Percentiles rank a stretch among this genome's conserved stretches.
Evolutionary conservation across 2,329 filamentous ascomycete genomes (phyloP).

Genomic region (Cytospora piceicola): DNA sequence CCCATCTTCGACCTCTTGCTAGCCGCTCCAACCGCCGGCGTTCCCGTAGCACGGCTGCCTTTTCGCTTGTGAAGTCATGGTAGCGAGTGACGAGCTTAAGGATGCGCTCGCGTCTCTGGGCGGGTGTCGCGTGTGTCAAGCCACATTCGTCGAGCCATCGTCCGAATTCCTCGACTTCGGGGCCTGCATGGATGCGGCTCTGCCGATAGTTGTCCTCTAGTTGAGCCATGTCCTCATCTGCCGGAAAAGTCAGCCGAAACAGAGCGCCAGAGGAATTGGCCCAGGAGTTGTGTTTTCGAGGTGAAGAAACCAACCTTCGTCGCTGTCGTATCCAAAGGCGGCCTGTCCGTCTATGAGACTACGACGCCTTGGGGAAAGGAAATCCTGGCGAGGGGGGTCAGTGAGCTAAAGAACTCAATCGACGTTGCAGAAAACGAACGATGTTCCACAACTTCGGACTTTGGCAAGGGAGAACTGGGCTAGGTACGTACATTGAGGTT

Average conservation of each 20-base stretch:
- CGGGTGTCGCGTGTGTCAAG: slow-evolving; percentile 52
- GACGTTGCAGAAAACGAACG: neutral
- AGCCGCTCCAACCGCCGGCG: slow-evolving; percentile 44
- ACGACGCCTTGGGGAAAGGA: slow-evolving; percentile 27
- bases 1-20: slow-evolving; percentile 38
- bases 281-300: slow-evolving; percentile 1
- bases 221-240: slow-evolving; percentile 37
- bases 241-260: slow-evolving; percentile 7
- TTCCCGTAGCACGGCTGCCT: slow-evolving; percentile 48
- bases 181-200: slow-evolving; percentile 63
- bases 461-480: slow-evolving; percentile 19
- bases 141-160: slow-evolving; percentile 77
- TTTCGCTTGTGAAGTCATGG: slow-evolving; percentile 57
- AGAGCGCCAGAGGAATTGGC: neutral
- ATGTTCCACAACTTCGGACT: slow-evolving; percentile 18
- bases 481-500: slow-evolving; percentile 27
- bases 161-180: slow-evolving; percentile 86
- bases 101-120: slow-evolving; percentile 67
- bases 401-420: slow-evolving; percentile 18
- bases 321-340: slow-evolving; percentile 27
- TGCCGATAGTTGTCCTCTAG: slow-evolving; percentile 40
- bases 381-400: slow-evolving; percentile 20
- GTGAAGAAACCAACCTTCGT: slow-evolving; percentile 28
- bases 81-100: slow-evolving; percentile 70
- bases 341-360: slow-evolving; percentile 28